Evolutionary conservation across 2,329 filamentous ascomycete genomes (phyloP), one percentile per base, ranked within the genome.

Genomic region (Cladosporium halotolerans): DNA sequence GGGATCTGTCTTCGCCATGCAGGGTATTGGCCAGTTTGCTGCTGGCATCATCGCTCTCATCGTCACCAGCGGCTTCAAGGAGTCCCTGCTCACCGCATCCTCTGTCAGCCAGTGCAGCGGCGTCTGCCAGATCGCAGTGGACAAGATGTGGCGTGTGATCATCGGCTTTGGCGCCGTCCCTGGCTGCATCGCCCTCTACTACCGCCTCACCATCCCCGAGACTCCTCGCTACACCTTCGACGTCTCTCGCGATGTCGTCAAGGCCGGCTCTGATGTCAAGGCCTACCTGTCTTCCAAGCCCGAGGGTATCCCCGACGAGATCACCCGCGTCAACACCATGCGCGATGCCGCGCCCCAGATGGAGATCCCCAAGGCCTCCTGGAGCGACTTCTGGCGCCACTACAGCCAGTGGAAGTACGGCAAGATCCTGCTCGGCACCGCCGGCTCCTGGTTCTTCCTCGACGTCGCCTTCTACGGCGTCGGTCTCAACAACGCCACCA

Each of bases 211-310:
- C 49, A 92, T 95, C 60, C 89, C 89, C 19, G 89, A 95, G 73
- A 92, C 88, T 33, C 88, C 89, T 49, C 86, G 89, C 28, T 95
- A 93, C 73, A 93, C 89, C 28, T 92, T 93, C 62, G 88, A 93
- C 66, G 81, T 93, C 18, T 79, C 82, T 47, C 83, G 82, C 41
- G 87, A 93, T 63, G 78, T 89, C 38, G 80, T 88, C 62, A 84
- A 89, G 73, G 89, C 82, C 40, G 79, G 82, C 50, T 82, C 81
- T 44, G 88, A 93, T 59, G 80, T 85, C 60, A 80, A 83, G 65
- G 83, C 85, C n/a, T 93, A 92, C 71, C 80, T 89, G 51, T 74
- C 73, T 32, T 86, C 86, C 56, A 78, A 81, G 68, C 67, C 70
- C 7, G 80, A 85, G 62, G 84, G 83, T 39, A 65, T 79, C 8